Conservation (phyloP, 805 yeast genomes). For the Tetrapisispora phaffii region DNA sequence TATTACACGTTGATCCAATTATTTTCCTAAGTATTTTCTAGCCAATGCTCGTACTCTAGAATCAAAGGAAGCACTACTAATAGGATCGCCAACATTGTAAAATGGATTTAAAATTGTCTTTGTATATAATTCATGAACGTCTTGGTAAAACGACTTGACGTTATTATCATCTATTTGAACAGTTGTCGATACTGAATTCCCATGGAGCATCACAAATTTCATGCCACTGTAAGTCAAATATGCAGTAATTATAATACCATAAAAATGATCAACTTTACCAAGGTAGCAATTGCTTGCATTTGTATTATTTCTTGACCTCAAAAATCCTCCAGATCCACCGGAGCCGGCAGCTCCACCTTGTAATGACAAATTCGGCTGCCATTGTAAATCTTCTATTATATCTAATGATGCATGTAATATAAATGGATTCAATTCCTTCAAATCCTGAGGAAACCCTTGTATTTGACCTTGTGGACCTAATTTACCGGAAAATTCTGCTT, state of each 20-base stretch:
- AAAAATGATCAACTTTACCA: slow-evolving; percentile 75
- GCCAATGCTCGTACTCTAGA: slow-evolving; percentile 60
- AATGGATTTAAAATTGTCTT: slow-evolving; percentile 82
- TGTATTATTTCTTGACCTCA: slow-evolving; percentile 18
- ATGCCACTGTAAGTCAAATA: slow-evolving; percentile 82
- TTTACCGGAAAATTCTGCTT: slow-evolving; percentile 49
- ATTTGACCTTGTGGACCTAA: slow-evolving; percentile 3
- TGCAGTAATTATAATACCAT: slow-evolving; percentile 73
- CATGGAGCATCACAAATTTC: slow-evolving; percentile 66
- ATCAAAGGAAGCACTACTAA: slow-evolving; percentile 68
- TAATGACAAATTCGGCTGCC: slow-evolving; percentile 40
- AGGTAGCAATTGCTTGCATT: slow-evolving; percentile 37
- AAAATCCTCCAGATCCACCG: slow-evolving; percentile 12
- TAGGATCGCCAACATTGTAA: slow-evolving; percentile 65
- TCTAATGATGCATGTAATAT: slow-evolving; percentile 83
- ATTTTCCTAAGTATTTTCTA: slow-evolving; percentile 54
- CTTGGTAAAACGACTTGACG: slow-evolving; percentile 74
- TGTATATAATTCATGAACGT: slow-evolving; percentile 78
- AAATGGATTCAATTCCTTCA: slow-evolving; percentile 77
- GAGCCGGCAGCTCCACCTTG: slow-evolving; percentile 1
- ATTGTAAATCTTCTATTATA: slow-evolving; percentile 82
- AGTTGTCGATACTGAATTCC: slow-evolving; percentile 30
- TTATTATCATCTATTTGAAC: slow-evolving; percentile 48
- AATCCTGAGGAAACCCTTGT: slow-evolving; percentile 32
- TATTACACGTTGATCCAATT: too few species aligned